phyloP scores from a whole-genome alignment of 257 asterid genomes.

The Solanum lignicaule region DNA sequence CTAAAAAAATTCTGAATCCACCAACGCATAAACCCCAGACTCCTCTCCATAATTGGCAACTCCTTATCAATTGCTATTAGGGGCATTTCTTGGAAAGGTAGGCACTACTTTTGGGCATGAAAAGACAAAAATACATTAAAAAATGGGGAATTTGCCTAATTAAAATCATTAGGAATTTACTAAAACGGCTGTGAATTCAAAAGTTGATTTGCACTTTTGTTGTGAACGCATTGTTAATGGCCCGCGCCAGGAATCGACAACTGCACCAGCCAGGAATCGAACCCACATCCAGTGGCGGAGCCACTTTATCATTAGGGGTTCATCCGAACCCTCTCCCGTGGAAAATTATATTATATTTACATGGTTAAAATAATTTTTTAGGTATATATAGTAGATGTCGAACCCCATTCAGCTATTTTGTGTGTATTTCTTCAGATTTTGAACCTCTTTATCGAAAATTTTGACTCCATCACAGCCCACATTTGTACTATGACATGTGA shows the following conservation, averaged over 20 bases:
- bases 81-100: not conserved
- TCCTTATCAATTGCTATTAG: not conserved
- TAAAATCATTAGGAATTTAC: not conserved
- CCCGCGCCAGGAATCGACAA: not conserved
- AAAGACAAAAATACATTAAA: not conserved
- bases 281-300: too few relatives aligned
- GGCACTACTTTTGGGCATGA: not conserved
- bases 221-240: not conserved
- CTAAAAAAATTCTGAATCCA: too few relatives aligned
- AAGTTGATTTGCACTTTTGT: not conserved
- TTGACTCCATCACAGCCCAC: too few relatives aligned
- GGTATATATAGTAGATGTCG: too few relatives aligned
- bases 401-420: too few relatives aligned
- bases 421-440: too few relatives aligned
- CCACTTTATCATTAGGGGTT: too few relatives aligned
- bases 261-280: too few relatives aligned
- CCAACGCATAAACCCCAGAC: not conserved
- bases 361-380: too few relatives aligned
- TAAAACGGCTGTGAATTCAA: not conserved
- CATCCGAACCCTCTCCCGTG: accelerated
- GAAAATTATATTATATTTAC: too few relatives aligned
- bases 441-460: too few relatives aligned
- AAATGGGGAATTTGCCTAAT: not conserved
- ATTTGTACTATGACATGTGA: too few relatives aligned
- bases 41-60: not conserved